These are phyloP conservation scores for Filobasidium wieringae DNA, from an alignment of 768 basidiomycete genomes.

Conservation along the genomic window DNA sequence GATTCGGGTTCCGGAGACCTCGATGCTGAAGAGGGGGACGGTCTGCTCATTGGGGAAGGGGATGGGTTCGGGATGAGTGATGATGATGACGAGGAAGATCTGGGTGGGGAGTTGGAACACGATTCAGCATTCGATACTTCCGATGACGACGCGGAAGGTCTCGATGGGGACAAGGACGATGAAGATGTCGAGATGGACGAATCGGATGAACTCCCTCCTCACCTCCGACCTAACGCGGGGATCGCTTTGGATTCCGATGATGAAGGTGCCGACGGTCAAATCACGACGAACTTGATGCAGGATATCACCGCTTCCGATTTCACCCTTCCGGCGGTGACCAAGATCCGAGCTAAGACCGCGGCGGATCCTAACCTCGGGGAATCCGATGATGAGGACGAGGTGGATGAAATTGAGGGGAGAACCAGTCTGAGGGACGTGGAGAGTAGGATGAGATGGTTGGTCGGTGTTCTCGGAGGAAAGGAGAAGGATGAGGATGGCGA, in stretches of 20 bases:
- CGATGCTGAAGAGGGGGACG: constrained; percentile 20
- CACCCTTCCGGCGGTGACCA: constrained; percentile 31
- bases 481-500: constrained; percentile 21
- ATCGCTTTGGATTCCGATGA: constrained; percentile 11
- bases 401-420: constrained; percentile 35
- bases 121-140: constrained; percentile 4
- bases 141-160: constrained; percentile 4
- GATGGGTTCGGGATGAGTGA: constrained; percentile 23
- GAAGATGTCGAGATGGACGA: constrained; percentile 28
- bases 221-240: constrained; percentile 24
- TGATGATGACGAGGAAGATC: constrained; percentile 15
- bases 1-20: constrained; percentile 18
- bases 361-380: neutral
- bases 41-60: constrained; percentile 18
- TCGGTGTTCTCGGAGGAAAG: constrained; percentile 30
- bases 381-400: constrained; percentile 25
- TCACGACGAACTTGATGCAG: constrained; percentile 35
- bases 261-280: constrained; percentile 27
- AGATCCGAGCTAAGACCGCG: neutral
- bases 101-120: neutral
- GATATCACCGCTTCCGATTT: constrained; percentile 32
- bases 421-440: constrained; percentile 37
- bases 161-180: constrained; percentile 14
- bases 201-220: constrained; percentile 20
- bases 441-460: constrained; percentile 38